These are phyloP conservation scores for Limnomonas spitsbergensis DNA, from an alignment of 139 green algal species.

Conservation along the genomic window DNA sequence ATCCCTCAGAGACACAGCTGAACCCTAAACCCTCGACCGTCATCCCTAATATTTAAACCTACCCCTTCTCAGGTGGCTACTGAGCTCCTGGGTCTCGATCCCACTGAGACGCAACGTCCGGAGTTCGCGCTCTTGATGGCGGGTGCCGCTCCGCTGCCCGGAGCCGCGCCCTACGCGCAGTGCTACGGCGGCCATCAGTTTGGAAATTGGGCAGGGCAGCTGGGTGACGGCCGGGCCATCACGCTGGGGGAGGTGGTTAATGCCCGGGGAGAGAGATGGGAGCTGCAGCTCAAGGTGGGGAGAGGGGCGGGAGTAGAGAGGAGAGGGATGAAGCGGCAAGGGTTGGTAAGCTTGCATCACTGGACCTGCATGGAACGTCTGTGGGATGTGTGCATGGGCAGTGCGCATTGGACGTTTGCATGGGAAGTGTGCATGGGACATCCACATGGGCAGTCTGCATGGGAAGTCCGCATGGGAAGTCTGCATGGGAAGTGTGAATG, in stretches of 20 bases:
- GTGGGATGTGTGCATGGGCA: too few species aligned
- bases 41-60: too few species aligned
- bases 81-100: constrained; percentile 61
- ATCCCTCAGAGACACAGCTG: too few species aligned
- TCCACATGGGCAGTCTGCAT: too few species aligned
- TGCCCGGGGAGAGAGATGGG: constrained; percentile 58
- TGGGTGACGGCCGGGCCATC: constrained; percentile 86
- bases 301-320: not conserved
- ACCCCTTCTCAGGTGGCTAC: constrained; percentile 17
- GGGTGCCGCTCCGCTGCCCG: constrained; percentile 55
- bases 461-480: too few species aligned
- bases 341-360: constrained; percentile 5
- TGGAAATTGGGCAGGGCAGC: constrained; percentile 66
- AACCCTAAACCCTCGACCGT: too few species aligned
- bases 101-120: constrained; percentile 47
- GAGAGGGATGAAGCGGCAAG: not conserved
- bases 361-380: not conserved
- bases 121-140: constrained; percentile 73
- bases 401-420: too few species aligned
- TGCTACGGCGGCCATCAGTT: constrained; percentile 70
- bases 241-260: constrained; percentile 72
- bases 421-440: too few species aligned
- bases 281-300: constrained; percentile 86
- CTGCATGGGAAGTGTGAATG: too few species aligned
- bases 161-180: constrained; percentile 59